A percentile compares a stretch with the other conserved stretches of the same genome.
Evolutionary conservation across 2,329 filamentous ascomycete species (phyloP).

Genomic region (Coniosporium tulheliwenetii): DNA sequence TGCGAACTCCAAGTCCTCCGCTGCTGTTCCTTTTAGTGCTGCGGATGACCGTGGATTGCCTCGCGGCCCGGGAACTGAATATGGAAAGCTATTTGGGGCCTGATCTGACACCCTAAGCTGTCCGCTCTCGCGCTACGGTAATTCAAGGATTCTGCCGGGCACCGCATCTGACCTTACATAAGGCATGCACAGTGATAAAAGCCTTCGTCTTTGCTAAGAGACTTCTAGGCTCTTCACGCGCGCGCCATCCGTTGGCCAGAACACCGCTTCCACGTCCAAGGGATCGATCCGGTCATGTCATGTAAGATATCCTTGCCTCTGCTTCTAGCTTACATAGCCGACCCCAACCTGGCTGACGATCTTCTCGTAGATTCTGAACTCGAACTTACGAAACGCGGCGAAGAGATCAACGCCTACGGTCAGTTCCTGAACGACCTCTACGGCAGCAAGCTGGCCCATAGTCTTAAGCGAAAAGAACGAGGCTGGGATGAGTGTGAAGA

Average conservation of each 20-base stretch:
- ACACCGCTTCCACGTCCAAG: conserved; percentile 23
- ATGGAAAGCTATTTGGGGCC: not conserved
- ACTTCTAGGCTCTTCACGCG: conserved; percentile 14
- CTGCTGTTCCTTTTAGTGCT: not conserved
- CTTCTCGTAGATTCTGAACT: conserved; percentile 10
- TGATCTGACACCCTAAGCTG: not conserved
- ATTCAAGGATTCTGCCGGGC: not conserved
- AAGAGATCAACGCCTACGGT: conserved; percentile 19
- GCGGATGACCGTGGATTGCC: not conserved
- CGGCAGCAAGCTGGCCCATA: conserved; percentile 17
- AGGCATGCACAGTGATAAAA: not conserved
- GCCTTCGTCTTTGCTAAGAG: not conserved
- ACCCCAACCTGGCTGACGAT: not conserved
- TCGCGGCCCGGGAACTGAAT: not conserved
- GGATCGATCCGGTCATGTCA: conserved; percentile 28
- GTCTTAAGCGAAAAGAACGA: conserved; percentile 22
- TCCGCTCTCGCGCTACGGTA: not conserved
- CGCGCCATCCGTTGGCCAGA: conserved; percentile 27
- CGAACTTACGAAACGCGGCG: conserved; percentile 18
- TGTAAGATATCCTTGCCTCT: conserved; percentile 3
- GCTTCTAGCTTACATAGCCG: not conserved
- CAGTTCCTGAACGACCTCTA: conserved; percentile 24
- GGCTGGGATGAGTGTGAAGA: conserved; percentile 17
- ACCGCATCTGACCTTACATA: not conserved
- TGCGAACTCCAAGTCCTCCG: not conserved